phyloP scores from a whole-genome alignment of 1,284 basidiomycete genomes.

The Thecaphora thlaspeos region DNA sequence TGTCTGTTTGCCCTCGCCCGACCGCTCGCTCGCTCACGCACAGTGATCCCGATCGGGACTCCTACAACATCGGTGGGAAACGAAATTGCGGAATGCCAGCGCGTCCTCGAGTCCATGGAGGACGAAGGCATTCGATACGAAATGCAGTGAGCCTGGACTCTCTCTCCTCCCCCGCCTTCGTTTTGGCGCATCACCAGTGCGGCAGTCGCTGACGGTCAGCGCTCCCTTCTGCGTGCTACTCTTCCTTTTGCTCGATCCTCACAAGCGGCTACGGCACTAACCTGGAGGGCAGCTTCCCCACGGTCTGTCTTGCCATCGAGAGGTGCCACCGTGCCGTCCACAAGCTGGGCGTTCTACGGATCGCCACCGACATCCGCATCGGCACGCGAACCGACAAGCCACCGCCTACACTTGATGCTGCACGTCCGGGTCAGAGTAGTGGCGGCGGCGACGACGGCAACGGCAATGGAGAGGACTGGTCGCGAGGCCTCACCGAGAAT shows the following conservation, averaged over 20 bases:
- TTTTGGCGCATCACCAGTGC: background rate
- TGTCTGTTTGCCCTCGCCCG: no score
- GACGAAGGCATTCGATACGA: constrained; percentile 52
- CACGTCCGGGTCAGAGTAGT: background rate
- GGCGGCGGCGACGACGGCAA: no score
- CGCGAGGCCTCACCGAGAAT: constrained; percentile 46
- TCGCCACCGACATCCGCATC: constrained; percentile 56
- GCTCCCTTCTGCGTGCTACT: constrained; percentile 1
- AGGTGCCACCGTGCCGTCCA: constrained; percentile 55
- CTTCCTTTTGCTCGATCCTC: background rate
- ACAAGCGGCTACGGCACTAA: constrained; percentile 57
- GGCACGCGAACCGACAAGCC: constrained; percentile 53
- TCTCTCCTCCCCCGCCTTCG: background rate
- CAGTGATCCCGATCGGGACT: constrained; percentile 56
- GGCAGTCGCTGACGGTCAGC: no score
- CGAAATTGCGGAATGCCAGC: constrained; percentile 55
- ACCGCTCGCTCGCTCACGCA: no score
- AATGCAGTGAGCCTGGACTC: constrained; percentile 27
- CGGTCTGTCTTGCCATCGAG: constrained; percentile 49
- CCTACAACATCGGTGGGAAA: constrained; percentile 50
- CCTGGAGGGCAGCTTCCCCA: constrained; percentile 48
- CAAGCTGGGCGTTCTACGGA: constrained; percentile 50
- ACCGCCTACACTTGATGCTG: constrained; percentile 6
- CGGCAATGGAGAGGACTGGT: constrained; percentile 9
- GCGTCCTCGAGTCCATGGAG: constrained; percentile 47